Conservation (phyloP, 148 eudicot species). For the Chenopodium quinoa region DNA sequence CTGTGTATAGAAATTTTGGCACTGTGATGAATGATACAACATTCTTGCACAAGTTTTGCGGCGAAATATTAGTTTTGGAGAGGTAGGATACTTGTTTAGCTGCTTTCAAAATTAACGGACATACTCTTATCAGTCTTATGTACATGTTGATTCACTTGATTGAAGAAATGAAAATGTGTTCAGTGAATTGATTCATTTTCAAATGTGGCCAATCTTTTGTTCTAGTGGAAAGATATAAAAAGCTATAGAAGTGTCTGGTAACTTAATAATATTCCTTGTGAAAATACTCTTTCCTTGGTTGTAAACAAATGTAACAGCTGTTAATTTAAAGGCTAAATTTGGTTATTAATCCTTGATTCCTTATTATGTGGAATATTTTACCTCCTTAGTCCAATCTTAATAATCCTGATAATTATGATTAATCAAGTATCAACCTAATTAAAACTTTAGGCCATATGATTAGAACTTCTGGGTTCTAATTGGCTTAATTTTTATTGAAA, state of each 20-base stretch:
- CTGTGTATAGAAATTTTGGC: constrained; percentile 16
- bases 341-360: background rate
- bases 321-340: background rate
- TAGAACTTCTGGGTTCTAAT: background rate
- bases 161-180: background rate
- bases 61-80: background rate
- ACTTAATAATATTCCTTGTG: background rate
- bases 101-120: background rate
- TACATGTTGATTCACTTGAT: background rate
- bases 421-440: background rate
- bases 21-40: background rate
- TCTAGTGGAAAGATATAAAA: too few species aligned
- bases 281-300: background rate
- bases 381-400: background rate
- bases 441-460: background rate
- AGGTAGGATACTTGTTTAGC: background rate
- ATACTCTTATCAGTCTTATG: background rate
- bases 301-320: background rate
- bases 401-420: constrained; percentile 14
- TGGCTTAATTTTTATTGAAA: background rate
- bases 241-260: too few species aligned
- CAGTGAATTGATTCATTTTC: background rate
- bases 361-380: background rate
- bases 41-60: background rate
- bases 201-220: background rate